A percentile compares a stretch with the other conserved stretches of the same genome.
Evolutionary conservation across 1,284 basidiomycete genomes (phyloP).

Genomic region (Fomes fomentarius): DNA sequence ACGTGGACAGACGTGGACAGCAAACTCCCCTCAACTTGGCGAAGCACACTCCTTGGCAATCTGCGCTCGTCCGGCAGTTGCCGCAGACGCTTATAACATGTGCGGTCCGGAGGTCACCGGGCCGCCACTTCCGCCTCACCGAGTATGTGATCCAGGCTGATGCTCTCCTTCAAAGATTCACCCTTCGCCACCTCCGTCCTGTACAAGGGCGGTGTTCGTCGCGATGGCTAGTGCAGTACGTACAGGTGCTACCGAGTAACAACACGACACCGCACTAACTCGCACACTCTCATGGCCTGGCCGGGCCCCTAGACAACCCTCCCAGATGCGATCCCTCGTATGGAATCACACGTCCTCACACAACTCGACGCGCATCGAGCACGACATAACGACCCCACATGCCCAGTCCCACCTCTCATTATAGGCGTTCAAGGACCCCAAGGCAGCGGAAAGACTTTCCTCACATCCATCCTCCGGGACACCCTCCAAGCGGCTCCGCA

Average conservation of each 20-base stretch:
- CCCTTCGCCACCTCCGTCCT: neutral
- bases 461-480: conserved; percentile 58
- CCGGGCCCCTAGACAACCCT: conserved; percentile 2
- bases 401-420: conserved; percentile 54
- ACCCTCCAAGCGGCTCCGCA: conserved; percentile 52
- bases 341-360: conserved; percentile 47
- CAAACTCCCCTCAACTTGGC: too few species aligned
- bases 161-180: neutral
- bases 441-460: conserved; percentile 81
- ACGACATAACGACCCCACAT: neutral
- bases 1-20: neutral
- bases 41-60: too few species aligned
- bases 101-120: too few species aligned
- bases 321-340: conserved; percentile 38
- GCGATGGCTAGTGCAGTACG: neutral
- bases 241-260: neutral
- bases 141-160: neutral
- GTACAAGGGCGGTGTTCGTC: neutral
- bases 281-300: too few species aligned
- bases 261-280: too few species aligned
- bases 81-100: too few species aligned
- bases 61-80: conserved; percentile 6
- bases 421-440: conserved; percentile 89
- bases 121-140: neutral
- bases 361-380: conserved; percentile 37